phyloP scores from a whole-genome alignment of 2,329 filamentous ascomycete species.

The Ophiostoma sp. region DNA sequence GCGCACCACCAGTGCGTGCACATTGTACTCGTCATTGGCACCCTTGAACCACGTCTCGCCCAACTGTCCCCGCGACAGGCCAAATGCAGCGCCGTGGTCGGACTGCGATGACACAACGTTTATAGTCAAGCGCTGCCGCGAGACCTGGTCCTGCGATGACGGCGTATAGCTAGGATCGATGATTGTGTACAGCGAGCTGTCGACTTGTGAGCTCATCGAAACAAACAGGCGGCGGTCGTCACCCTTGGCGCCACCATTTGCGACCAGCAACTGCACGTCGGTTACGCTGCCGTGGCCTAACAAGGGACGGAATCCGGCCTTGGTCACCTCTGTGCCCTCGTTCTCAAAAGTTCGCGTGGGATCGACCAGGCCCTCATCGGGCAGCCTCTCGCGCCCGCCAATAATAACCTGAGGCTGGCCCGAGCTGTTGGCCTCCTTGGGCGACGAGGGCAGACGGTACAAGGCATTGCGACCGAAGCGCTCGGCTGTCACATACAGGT shows the following conservation, averaged over 20 bases:
- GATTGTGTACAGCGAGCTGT: constrained; percentile 65
- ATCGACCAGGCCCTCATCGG: constrained; percentile 12
- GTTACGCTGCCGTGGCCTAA: constrained; percentile 46
- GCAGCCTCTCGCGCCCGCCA: constrained; percentile 27
- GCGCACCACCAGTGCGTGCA: constrained; percentile 66
- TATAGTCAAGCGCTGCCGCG: constrained; percentile 28
- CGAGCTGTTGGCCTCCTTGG: constrained; percentile 32
- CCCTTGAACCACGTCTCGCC: constrained; percentile 66
- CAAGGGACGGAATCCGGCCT: constrained; percentile 19
- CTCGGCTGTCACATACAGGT: constrained; percentile 69
- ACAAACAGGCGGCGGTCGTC: constrained; percentile 50
- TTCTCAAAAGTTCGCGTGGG: neutral
- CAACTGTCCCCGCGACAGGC: constrained; percentile 58
- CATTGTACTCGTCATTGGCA: constrained; percentile 54
- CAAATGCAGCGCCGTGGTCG: constrained; percentile 60
- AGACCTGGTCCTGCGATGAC: constrained; percentile 3
- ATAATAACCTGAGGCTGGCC: constrained; percentile 47
- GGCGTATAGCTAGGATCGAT: constrained; percentile 39
- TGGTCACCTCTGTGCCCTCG: constrained; percentile 5
- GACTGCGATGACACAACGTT: constrained; percentile 57
- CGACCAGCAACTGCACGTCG: constrained; percentile 45
- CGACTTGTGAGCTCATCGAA: constrained; percentile 62
- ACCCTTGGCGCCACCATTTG: constrained; percentile 34
- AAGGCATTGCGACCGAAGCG: constrained; percentile 57
- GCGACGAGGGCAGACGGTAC: constrained; percentile 56